Base-by-base conservation (phyloP, 768 basidiomycete genomes). In the Pleurotus pulmonarius region DNA sequence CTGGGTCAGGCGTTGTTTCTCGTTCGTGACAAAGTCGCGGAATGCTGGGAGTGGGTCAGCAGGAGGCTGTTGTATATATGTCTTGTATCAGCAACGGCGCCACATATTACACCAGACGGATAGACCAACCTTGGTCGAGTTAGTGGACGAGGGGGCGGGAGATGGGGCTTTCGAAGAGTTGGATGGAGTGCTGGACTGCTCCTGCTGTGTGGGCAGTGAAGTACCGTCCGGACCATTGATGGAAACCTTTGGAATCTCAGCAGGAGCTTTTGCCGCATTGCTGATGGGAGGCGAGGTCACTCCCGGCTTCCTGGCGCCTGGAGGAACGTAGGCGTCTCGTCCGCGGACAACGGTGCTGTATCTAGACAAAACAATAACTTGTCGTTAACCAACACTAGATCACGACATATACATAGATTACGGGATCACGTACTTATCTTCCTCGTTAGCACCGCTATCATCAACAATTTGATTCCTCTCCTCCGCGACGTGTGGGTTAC, bases 331-430 rank as follows among this genome's bases (percentile, higher is more conserved):
- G 22, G 95, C 96, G 64, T 89, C 90, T 15, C 87, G 79, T 29
- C 86, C 81, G 56, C 97, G 89, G 49, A 90, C 87, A 26, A 98
- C 97, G 24, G 94, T 94, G 56, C 91, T 90, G 67, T 93, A 98
- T 71, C 94, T 97, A 66, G 41, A 56, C 57, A 54, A 48, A 44
- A 20, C 20, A 3, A 58, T 46, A 69, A 58, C 69, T 68, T 52
- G 58, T 58, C 59, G 40, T 56, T 37, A 43, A 44, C 41, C 41
- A 44, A 16, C 41, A 22, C n/a, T 8, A 22, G 56, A 29, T 16
- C 40, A 24, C 39, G 29, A 44, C 46, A 20, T 20, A 53, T 41
- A 41, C 39, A 56, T 48, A 64, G 58, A 49, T 53, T 49, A 58
- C 44, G 49, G 61, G 20, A 20, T 46, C 20, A 67, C 83, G 65